phyloP scores from a whole-genome alignment of 2,329 filamentous ascomycete species.

The Dryadomyces quercus-mongolicae region DNA sequence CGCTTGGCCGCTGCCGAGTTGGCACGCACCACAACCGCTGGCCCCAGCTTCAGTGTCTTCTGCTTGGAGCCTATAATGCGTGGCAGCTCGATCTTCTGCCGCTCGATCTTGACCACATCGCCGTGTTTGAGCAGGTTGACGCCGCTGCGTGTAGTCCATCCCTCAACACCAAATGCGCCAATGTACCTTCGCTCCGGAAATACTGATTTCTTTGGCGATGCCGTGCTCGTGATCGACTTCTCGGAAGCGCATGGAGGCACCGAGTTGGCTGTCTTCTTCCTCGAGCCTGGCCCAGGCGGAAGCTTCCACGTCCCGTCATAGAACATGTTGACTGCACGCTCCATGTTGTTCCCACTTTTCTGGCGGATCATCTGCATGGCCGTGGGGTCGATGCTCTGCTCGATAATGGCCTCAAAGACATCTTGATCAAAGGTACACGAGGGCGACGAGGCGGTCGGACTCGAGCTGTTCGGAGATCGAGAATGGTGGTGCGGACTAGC shows the following conservation, averaged over 20 bases:
- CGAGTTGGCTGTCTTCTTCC: too few relatives aligned
- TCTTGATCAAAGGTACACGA: slow-evolving; percentile 39
- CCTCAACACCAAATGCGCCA: slow-evolving; percentile 82
- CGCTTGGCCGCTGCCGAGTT: slow-evolving; percentile 48
- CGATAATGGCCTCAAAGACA: slow-evolving; percentile 47
- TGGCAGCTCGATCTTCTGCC: slow-evolving; percentile 60
- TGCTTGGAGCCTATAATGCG: slow-evolving; percentile 19
- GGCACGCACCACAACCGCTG: slow-evolving; percentile 21
- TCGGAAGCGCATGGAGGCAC: too few relatives aligned
- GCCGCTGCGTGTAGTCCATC: slow-evolving; percentile 85
- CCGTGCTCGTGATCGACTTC: neutral
- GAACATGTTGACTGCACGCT: slow-evolving; percentile 57
- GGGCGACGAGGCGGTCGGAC: neutral
- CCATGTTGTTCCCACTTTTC: slow-evolving; percentile 44
- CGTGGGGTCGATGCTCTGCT: slow-evolving; percentile 38
- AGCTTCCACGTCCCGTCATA: slow-evolving; percentile 54
- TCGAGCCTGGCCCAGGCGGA: too few relatives aligned
- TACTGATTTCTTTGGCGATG: slow-evolving; percentile 5
- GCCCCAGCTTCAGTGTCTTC: slow-evolving; percentile 29
- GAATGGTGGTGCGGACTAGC: neutral
- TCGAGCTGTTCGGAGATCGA: neutral
- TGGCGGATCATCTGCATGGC: slow-evolving; percentile 37
- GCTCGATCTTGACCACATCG: slow-evolving; percentile 75
- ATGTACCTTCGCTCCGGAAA: slow-evolving; percentile 54
- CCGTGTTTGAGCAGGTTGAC: slow-evolving; percentile 63